Evolutionary conservation across 148 eudicot genomes (phyloP), one percentile per base, ranked within the genome.

Genomic region (Agrostemma githago): DNA sequence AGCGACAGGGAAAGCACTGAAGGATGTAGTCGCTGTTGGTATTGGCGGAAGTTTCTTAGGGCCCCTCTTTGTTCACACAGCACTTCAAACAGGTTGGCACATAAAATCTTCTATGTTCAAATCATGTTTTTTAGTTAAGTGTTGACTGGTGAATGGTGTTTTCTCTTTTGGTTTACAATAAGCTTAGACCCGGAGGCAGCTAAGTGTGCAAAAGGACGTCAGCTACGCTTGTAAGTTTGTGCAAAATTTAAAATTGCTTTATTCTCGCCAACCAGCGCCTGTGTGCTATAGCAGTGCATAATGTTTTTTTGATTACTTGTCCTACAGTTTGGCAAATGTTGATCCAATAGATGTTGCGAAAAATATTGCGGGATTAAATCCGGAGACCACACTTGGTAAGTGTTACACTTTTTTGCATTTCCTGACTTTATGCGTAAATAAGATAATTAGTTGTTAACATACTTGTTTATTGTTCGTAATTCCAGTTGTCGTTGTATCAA

Each of bases 41-140:
- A 95, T 95, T 76, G 99, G 99, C 42, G 99, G 99, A 68, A 95
- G 99, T 82, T 95, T 90, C 83, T 82, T 95, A 81, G 99, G 99
- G 69, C 99, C 99, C 59, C 84, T 92, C 70, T 95, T 95, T 85
- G 99, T 95, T 78, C 97, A 95, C 83, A 90, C 96, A 54, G 97
- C 99, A 83, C 97, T 95, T 76, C 97, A 95, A 84, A 92, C 99
- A 89, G 99, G 99, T 95, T 72, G 68, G 73, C 12, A 39, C 20
- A 15, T 12, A 42, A 51, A 38, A 10, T n/a, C 72, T 6, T 48
- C 61, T 4, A 41, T 40, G 10, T 71, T 54, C 21, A 19, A 63
- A 34, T 39, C 8, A 14, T 38, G 78, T 37, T 42, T 63, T 57
- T 63, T 19, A 38, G 34, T 65, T 41, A 34, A 51, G 7, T 26